These are phyloP conservation scores for Jacaranda copaia DNA, from an alignment of 257 asterid genomes.

Conservation along the genomic window DNA sequence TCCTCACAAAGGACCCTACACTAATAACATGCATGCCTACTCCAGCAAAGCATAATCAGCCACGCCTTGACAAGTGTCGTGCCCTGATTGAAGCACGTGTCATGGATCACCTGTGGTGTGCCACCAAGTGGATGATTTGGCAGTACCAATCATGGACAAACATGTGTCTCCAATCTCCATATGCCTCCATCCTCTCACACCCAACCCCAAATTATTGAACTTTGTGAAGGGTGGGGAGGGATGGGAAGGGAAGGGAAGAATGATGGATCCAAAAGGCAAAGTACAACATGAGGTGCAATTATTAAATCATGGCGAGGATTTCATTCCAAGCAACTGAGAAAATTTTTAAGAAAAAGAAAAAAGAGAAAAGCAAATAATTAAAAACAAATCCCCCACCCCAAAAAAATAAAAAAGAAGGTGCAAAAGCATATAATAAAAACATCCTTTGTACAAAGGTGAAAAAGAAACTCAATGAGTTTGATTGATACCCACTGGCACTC, in stretches of 20 bases:
- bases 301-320: constrained; percentile 55
- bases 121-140: constrained; percentile 48
- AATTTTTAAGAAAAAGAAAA: background rate
- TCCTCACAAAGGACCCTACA: constrained; percentile 34
- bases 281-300: constrained; percentile 61
- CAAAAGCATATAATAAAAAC: constrained; percentile 45
- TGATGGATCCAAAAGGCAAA: constrained; percentile 76
- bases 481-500: constrained; percentile 44
- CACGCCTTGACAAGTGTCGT: constrained; percentile 47
- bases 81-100: constrained; percentile 45
- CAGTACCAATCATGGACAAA: constrained; percentile 61
- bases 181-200: constrained; percentile 50
- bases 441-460: constrained; percentile 13
- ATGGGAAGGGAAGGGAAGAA: constrained; percentile 47
- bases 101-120: background rate
- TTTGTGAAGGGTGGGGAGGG: constrained; percentile 42
- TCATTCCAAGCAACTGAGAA: constrained; percentile 44
- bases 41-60: constrained; percentile 12
- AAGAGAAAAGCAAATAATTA: background rate
- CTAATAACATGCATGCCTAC: constrained; percentile 10
- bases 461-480: constrained; percentile 34
- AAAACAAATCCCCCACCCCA: background rate
- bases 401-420: constrained; percentile 20
- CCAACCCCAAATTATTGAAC: constrained; percentile 53
- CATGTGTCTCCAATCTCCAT: constrained; percentile 74